Conservation (phyloP, 2,329 filamentous ascomycete genomes). For the Metarhizium humberi region DNA sequence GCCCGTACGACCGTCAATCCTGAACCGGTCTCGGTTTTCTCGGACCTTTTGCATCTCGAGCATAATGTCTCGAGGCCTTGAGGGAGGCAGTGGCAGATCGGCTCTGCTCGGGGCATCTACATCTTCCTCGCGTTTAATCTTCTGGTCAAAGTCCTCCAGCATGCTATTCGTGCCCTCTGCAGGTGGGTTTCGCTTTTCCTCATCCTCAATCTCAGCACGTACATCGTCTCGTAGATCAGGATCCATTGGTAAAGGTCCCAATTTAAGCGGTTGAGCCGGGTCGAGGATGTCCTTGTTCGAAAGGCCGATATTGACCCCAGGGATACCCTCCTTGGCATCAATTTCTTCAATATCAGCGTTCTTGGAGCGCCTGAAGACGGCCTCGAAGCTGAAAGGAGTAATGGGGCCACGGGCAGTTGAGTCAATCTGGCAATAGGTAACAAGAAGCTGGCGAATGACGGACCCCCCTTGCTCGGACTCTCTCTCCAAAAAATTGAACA, state of each 20-base stretch:
- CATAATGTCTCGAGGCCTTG: constrained; percentile 78
- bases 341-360: constrained; percentile 54
- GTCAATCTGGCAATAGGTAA: constrained; percentile 48
- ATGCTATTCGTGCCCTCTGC: constrained; percentile 61
- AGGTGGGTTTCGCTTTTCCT: constrained; percentile 71
- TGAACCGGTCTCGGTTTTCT: constrained; percentile 86
- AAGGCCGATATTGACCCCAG: constrained; percentile 52
- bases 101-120: constrained; percentile 71
- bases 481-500: constrained; percentile 84
- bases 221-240: constrained; percentile 75
- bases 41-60: constrained; percentile 92
- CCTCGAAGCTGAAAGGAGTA: constrained; percentile 54
- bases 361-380: constrained; percentile 46
- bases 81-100: constrained; percentile 79
- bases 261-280: constrained; percentile 50
- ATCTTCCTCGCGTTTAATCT: constrained; percentile 81
- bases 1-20: constrained; percentile 74
- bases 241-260: constrained; percentile 81
- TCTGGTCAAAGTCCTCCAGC: constrained; percentile 79
- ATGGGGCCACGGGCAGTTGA: constrained; percentile 52
- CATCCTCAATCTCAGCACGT: constrained; percentile 75
- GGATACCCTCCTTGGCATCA: constrained; percentile 56
- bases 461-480: constrained; percentile 73
- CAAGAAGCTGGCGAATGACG: constrained; percentile 66
- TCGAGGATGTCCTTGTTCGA: constrained; percentile 52